Conservation (phyloP, 139 green algal species). For the Chlorella sp. region DNA sequence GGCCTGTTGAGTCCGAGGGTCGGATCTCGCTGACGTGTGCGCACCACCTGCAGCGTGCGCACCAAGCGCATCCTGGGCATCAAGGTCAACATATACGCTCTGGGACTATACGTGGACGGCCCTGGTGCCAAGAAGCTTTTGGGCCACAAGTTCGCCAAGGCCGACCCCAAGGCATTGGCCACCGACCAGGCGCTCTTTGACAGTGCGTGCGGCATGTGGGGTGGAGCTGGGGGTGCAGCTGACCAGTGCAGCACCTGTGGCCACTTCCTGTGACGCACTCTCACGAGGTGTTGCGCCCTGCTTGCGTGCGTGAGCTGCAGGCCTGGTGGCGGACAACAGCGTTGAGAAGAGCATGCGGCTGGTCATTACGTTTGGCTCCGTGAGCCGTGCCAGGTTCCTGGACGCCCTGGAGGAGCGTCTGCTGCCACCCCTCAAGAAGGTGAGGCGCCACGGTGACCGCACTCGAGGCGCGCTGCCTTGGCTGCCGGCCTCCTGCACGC, state of each 20-base stretch:
- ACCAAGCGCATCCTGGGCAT: neutral
- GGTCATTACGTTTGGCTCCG: constrained; percentile 51
- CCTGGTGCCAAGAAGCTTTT: constrained; percentile 38
- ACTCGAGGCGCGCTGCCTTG: no score
- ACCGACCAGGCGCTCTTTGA: constrained; percentile 37
- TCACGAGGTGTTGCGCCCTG: neutral
- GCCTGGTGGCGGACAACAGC: constrained; percentile 16
- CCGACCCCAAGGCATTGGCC: constrained; percentile 6
- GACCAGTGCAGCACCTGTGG: neutral
- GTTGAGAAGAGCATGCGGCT: constrained; percentile 60
- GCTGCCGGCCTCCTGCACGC: no score
- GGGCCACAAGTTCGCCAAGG: constrained; percentile 22
- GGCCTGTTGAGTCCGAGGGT: neutral
- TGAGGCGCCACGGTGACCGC: neutral
- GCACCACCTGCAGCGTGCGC: no score
- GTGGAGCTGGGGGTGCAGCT: neutral
- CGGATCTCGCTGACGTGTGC: neutral
- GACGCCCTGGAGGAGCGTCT: constrained; percentile 50
- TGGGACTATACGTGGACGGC: constrained; percentile 63
- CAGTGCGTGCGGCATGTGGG: constrained; percentile 15
- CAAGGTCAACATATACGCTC: constrained; percentile 39
- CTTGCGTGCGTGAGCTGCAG: constrained; percentile 14
- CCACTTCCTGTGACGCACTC: neutral
- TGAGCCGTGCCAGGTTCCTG: constrained; percentile 51
- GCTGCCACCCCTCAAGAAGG: constrained; percentile 30